Percentiles rank a stretch among this genome's conserved stretches.
Evolutionary conservation across 768 basidiomycete species (phyloP).

Genomic region (Tulasnella sp.): DNA sequence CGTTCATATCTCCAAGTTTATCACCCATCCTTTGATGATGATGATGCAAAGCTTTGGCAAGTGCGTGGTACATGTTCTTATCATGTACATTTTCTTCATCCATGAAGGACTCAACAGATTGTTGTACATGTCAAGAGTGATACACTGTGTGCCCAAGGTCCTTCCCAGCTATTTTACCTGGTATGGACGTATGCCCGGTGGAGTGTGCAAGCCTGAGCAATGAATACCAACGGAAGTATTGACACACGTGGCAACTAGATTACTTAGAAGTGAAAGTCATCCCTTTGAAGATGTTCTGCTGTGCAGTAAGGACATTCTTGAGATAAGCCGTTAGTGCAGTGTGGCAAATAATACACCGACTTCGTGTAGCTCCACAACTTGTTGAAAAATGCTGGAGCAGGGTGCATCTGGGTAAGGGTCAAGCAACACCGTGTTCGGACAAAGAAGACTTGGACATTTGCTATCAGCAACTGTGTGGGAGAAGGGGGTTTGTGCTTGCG

Average conservation of each 20-base stretch:
- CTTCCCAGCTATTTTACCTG: slow-evolving; percentile 93
- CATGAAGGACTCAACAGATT: slow-evolving; percentile 58
- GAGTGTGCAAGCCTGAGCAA: slow-evolving; percentile 76
- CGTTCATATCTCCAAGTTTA: too few relatives aligned
- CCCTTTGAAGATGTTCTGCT: slow-evolving; percentile 80
- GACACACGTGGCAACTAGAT: slow-evolving; percentile 76
- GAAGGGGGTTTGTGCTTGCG: not conserved
- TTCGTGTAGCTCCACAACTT: slow-evolving; percentile 77
- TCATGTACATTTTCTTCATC: slow-evolving; percentile 66
- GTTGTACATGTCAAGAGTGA: slow-evolving; percentile 71
- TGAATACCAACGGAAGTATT: slow-evolving; percentile 89
- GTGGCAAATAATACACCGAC: too few relatives aligned
- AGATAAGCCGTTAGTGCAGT: too few relatives aligned
- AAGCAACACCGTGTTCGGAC: slow-evolving; percentile 67
- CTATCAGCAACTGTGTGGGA: not conserved
- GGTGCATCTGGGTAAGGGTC: slow-evolving; percentile 66
- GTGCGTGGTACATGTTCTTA: slow-evolving; percentile 76
- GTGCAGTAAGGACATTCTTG: slow-evolving; percentile 82
- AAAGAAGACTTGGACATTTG: slow-evolving; percentile 39
- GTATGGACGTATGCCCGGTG: slow-evolving; percentile 83
- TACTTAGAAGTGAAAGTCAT: slow-evolving; percentile 86
- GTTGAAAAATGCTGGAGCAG: slow-evolving; percentile 69
- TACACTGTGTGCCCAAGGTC: slow-evolving; percentile 93
- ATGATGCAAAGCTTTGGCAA: too few relatives aligned
- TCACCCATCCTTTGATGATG: too few relatives aligned